Evolutionary conservation across 75 land plant species (phyloP).

Genomic region (Isoetes taiwanensis): DNA sequence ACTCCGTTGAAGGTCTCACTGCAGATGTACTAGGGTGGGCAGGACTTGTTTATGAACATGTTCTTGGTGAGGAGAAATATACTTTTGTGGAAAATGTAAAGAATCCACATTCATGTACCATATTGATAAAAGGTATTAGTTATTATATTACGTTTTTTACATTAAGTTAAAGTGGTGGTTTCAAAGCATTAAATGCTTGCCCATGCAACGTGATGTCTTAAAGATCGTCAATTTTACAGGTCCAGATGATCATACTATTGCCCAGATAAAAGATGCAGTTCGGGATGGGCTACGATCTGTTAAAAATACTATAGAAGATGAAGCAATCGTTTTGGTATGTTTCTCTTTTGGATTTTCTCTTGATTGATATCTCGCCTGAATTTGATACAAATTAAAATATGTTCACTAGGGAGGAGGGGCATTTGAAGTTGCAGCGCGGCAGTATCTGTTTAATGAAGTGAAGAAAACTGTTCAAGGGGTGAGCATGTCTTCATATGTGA

Average conservation of each 20-base stretch:
- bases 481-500: neutral
- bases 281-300: conserved; percentile 93
- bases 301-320: conserved; percentile 93
- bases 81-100: conserved; percentile 96
- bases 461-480: conserved; percentile 96
- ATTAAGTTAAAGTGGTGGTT: neutral
- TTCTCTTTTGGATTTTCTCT: too few relatives aligned
- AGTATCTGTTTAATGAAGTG: conserved; percentile 68
- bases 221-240: conserved; percentile 27
- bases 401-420: conserved; percentile 98
- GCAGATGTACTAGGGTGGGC: conserved; percentile 90
- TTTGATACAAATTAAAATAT: too few relatives aligned
- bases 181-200: neutral
- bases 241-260: conserved; percentile 99
- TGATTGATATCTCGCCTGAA: too few relatives aligned
- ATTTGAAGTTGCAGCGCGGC: conserved; percentile 97
- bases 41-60: conserved; percentile 94
- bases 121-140: conserved; percentile 63
- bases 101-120: conserved; percentile 92
- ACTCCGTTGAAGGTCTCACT: conserved; percentile 82
- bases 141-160: neutral
- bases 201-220: neutral
- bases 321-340: conserved; percentile 64
- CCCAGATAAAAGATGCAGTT: conserved; percentile 98
- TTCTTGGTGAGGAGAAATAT: conserved; percentile 95